phyloP scores from a whole-genome alignment of 164 flowering plant species.

The Hamamelis virginiana region DNA sequence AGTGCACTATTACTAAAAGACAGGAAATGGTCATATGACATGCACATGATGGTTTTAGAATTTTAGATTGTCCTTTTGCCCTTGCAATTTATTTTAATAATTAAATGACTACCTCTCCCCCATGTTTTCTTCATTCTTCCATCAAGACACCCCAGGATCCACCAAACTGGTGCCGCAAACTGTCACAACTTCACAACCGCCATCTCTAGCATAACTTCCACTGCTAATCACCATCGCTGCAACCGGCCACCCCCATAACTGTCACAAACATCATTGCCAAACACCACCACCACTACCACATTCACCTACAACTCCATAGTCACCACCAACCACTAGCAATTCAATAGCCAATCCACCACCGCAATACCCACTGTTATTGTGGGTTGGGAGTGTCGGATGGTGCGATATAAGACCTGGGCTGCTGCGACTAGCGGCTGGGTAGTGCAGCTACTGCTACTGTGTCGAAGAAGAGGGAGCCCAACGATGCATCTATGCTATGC shows the following conservation, averaged over 20 bases:
- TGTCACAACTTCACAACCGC: neutral
- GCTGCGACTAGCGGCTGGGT: too few species aligned
- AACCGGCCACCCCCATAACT: neutral
- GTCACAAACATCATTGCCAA: neutral
- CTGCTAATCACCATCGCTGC: neutral
- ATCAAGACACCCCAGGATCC: neutral
- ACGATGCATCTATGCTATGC: too few species aligned
- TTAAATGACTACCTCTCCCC: neutral
- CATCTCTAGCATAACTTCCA: neutral
- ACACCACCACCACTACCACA: neutral
- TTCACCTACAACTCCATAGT: neutral
- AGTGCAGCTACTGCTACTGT: too few species aligned
- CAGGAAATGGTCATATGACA: neutral
- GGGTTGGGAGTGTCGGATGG: too few species aligned
- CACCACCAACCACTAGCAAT: neutral
- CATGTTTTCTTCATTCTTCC: neutral
- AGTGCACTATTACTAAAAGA: too few species aligned
- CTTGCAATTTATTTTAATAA: slow-evolving; percentile 1
- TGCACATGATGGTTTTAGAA: neutral
- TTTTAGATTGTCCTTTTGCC: too few species aligned
- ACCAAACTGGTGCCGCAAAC: neutral
- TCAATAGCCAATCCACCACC: neutral
- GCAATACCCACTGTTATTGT: neutral
- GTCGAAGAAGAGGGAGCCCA: too few species aligned
- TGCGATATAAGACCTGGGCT: too few species aligned